Evolutionary conservation across 257 asterid species (phyloP), one percentile per base, ranked within the genome.

Genomic region (Lycium barbarum): DNA sequence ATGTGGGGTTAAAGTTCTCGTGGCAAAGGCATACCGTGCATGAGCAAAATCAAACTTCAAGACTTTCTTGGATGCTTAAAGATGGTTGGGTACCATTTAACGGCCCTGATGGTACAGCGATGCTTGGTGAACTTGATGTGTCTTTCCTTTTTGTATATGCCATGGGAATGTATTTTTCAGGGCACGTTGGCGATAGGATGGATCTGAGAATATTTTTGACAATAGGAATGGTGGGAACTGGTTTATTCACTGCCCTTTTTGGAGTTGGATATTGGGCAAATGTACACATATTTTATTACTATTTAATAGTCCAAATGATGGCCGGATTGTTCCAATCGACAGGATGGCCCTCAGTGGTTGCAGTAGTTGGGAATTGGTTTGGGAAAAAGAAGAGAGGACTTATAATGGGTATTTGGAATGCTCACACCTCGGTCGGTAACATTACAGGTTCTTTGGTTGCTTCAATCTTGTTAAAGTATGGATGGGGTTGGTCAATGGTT

Each of bases 281-380:
- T 66, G 82, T 94, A 58, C 99, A 97, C 57, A 55, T 85, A 11
- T 97, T 97, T 84, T 93, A 92, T 36, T 97, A 95, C 86, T 97
- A 91, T 81, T 70, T 95, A 85, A 67, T 93, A 3, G 93, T 94
- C 9, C 99, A 97, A 89, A 95, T 97, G 98, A 89, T 95, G 57
- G 97, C 99, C 0, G 99, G 99, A 17, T 87, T 97, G 90, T 95
- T 94, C 87, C 99, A 97, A 67, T 97, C 99, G 35, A 91, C 99
- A 0, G 99, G 99, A 11, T 97, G 99, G 99, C 99, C 99, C 2
- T 94, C 99, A 0, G 99, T 97, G 83, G 99, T 97, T 22, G 98
- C 99, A 0, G 95, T 97, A 17, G 97, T 97, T 2, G 99, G 99
- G 0, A 93, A 97, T 80, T 95, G 99, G 99, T 97, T 95, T 12